Conservation (phyloP, 495 filamentous ascomycete genomes). For the Lasiosphaeria miniovina region DNA sequence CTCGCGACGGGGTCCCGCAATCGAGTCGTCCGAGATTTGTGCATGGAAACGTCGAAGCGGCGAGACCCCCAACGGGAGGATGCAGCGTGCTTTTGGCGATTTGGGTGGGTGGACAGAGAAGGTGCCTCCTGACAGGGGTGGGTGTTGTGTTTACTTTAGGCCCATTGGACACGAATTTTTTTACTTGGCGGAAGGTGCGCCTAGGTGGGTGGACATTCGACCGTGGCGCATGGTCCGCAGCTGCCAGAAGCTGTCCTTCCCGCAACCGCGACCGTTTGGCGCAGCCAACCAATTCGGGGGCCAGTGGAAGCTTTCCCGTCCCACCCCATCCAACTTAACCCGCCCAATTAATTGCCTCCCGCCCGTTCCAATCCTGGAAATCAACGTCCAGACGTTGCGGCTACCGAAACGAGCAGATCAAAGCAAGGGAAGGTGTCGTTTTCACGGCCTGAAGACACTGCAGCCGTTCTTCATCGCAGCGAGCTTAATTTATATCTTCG, state of each 20-base stretch:
- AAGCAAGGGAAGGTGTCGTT: background rate
- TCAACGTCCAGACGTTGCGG: constrained; percentile 1
- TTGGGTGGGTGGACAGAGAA: constrained; percentile 16
- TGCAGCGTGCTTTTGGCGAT: constrained; percentile 21
- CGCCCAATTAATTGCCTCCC: background rate
- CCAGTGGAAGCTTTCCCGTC: background rate
- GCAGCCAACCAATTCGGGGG: background rate
- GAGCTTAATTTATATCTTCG: background rate
- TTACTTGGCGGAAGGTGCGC: constrained; percentile 3
- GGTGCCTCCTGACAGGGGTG: constrained; percentile 17
- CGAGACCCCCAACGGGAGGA: constrained; percentile 14
- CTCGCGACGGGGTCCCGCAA: constrained; percentile 14
- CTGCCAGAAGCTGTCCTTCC: constrained; percentile 4
- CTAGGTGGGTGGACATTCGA: background rate
- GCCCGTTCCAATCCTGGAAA: background rate
- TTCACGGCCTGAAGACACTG: background rate
- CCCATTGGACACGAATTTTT: constrained; percentile 9
- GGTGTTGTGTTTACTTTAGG: constrained; percentile 32
- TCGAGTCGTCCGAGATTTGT: constrained; percentile 16
- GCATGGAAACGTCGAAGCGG: constrained; percentile 9
- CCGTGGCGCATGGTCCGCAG: background rate
- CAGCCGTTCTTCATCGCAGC: background rate
- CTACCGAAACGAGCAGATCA: background rate
- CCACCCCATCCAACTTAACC: background rate
- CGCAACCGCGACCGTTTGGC: constrained; percentile 4